Evolutionary conservation across 768 basidiomycete genomes (phyloP), one percentile per base, ranked within the genome.

Genomic region (Auricularia cornea): DNA sequence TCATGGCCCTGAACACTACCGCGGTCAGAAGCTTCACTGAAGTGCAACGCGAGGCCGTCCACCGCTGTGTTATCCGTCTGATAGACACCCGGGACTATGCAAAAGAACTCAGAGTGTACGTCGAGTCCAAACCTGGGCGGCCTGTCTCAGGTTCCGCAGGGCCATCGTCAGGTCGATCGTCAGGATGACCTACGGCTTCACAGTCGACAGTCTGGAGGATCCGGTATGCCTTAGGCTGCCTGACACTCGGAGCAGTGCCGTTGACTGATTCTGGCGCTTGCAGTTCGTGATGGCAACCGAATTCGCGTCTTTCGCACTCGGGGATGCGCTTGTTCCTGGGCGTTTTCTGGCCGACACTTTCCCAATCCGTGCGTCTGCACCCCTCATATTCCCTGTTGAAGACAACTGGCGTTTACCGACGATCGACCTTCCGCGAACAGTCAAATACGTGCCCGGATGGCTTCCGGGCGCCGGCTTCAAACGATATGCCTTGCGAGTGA

Each of bases 401-500:
- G 26, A 30, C 18, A n/a, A 33, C 3, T 38, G 35, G 16, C 35
- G 35, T 14, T n/a, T n/a, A n/a, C n/a, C n/a, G n/a, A n/a, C 8
- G 16, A 14, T 5, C 35, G 35, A 14, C 8, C 35, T 38, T n/a
- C n/a, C n/a, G n/a, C n/a, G n/a, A n/a, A 18, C 32, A 66, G 66
- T 67, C 6, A 59, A 61, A 57, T 51, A 65, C 23, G 41, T 67
- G 18, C 66, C 66, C 18, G 28, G n/a, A 3, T 67, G 65, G 65
- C 35, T 66, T 10, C 66, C 66, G 3, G 65, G 65, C 51, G 60
- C 62, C n/a, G 62, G 60, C 20, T 67, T 66, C 60, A 40, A 63
- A 35, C 48, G 60, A 16, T 28, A 54, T 29, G 65, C 62, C 12
- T 11, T 14, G 14, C 20, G 4, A 4, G 40, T 40, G 26, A n/a